phyloP scores from a whole-genome alignment of 179 eudicot genomes.

The Spergularia azorica region DNA sequence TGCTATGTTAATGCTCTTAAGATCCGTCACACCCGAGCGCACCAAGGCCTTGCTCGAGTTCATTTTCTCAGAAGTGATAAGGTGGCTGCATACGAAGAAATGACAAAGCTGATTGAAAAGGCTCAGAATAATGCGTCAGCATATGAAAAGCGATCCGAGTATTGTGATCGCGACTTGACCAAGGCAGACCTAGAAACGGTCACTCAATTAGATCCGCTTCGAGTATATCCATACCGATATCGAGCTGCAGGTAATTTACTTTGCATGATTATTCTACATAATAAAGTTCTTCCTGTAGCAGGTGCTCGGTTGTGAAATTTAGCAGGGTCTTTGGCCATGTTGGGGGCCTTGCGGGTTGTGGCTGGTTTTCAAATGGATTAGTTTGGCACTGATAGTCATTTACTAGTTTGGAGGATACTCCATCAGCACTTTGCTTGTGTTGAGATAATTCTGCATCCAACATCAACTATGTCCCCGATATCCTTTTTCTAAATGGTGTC shows the following conservation, averaged over 20 bases:
- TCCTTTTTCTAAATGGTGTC: too few species aligned
- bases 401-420: conserved; percentile 2
- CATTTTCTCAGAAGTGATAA: conserved; percentile 75
- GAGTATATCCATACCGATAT: conserved; percentile 95
- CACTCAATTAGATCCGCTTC: conserved; percentile 85
- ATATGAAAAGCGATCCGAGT: conserved; percentile 95
- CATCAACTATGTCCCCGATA: too few species aligned
- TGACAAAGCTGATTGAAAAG: conserved; percentile 85
- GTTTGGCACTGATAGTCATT: neutral
- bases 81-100: conserved; percentile 81
- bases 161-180: conserved; percentile 88
- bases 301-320: neutral
- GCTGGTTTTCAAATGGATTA: neutral
- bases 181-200: conserved; percentile 95
- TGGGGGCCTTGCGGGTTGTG: neutral
- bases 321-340: neutral
- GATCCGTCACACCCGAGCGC: conserved; percentile 94
- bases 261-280: neutral
- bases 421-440: neutral
- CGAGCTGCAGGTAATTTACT: conserved; percentile 87
- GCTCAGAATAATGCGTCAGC: conserved; percentile 96
- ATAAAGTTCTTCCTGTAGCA: neutral
- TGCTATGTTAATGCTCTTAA: conserved; percentile 96
- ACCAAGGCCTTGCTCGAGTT: conserved; percentile 98
- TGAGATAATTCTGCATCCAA: too few species aligned